Evolutionary conservation across 1,284 basidiomycete genomes (phyloP).

Genomic region (Cyathus olla): DNA sequence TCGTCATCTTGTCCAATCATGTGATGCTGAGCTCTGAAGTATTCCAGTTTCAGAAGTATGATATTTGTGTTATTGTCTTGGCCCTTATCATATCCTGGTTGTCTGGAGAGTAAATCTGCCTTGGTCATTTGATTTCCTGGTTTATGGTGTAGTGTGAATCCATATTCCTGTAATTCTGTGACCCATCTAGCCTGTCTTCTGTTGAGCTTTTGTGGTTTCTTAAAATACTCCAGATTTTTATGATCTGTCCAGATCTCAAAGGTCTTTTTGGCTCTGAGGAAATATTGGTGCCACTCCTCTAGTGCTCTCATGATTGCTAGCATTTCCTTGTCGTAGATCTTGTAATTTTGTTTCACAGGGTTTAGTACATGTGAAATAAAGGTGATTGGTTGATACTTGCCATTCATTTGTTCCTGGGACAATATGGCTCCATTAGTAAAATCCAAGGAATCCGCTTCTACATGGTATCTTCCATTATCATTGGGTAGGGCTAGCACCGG

Average conservation of each 20-base stretch:
- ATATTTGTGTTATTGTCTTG: neutral
- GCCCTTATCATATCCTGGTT: neutral
- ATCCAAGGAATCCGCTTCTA: conserved; percentile 12
- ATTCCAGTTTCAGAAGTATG: neutral
- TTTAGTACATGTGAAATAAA: conserved; percentile 7
- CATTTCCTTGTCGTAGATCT: conserved; percentile 22
- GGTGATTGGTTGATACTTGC: conserved; percentile 10
- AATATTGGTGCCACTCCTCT: conserved; percentile 38
- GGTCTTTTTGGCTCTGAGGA: conserved; percentile 16
- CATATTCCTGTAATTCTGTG: conserved; percentile 16
- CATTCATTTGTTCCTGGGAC: conserved; percentile 1
- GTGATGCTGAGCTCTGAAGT: neutral
- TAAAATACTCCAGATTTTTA: conserved; percentile 43
- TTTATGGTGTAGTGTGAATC: conserved; percentile 38
- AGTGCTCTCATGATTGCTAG: conserved; percentile 39
- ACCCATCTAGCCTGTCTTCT: conserved; percentile 48
- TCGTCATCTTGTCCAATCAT: neutral
- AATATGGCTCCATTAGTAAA: conserved; percentile 7
- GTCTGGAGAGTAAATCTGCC: neutral
- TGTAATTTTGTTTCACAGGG: conserved; percentile 14
- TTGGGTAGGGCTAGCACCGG: neutral
- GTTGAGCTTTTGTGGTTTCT: conserved; percentile 30
- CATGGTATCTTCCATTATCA: neutral
- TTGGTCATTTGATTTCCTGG: conserved; percentile 20
- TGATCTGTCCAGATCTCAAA: conserved; percentile 43